Conservation (phyloP, 306 rosid genomes). For the Chamaecrista fasciculata region DNA sequence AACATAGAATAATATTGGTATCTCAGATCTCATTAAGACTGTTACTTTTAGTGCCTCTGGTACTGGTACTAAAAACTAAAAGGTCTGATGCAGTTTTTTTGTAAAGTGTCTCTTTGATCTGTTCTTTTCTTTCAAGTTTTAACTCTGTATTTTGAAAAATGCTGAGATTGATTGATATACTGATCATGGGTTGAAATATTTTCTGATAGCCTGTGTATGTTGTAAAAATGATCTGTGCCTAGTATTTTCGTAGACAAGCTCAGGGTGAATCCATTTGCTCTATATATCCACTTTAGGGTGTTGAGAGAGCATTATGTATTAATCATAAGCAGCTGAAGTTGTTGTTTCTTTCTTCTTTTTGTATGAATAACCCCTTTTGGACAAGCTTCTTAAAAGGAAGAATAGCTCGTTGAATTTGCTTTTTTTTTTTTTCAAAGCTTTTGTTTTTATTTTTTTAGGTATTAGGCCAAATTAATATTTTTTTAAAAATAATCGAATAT, state of each 20-base stretch:
- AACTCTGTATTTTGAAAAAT: neutral
- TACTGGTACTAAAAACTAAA: too few species aligned
- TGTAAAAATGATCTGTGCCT: neutral
- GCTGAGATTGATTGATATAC: neutral
- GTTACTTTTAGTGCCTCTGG: neutral
- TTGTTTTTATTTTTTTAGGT: too few species aligned
- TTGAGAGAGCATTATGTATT: neutral
- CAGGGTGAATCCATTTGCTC: neutral
- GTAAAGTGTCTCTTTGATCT: neutral
- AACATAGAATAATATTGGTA: neutral
- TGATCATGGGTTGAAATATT: neutral
- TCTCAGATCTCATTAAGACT: too few species aligned
- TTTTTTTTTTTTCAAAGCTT: too few species aligned
- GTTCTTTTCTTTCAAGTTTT: neutral
- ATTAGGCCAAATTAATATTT: too few species aligned
- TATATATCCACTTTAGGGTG: neutral
- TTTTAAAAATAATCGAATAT: too few species aligned
- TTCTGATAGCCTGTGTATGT: neutral
- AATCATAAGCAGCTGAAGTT: neutral
- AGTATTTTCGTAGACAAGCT: slow-evolving; percentile 1
- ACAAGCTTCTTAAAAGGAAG: too few species aligned
- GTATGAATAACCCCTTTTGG: neutral
- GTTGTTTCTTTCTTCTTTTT: neutral
- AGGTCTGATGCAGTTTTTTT: neutral
- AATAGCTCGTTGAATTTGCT: too few species aligned